Base-by-base conservation (phyloP, 2,329 filamentous ascomycete genomes). In the Colletotrichum simmondsii region DNA sequence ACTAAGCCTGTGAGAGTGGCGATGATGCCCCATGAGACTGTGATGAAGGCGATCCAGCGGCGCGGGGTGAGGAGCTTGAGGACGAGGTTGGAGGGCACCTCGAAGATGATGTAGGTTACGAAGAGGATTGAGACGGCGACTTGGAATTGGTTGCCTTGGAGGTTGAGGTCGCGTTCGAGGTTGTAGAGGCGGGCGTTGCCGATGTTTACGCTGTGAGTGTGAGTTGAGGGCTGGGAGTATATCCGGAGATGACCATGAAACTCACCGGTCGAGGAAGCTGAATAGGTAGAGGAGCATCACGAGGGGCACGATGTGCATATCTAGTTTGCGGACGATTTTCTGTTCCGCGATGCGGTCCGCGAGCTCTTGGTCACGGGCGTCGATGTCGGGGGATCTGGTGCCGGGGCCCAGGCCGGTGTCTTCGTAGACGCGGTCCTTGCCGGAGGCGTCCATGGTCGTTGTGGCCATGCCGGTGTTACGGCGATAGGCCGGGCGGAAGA, bases 281-380 rank as follows among this genome's bases (percentile, higher is more conserved):
- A 95, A 91, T 16, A 95, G 86, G 79, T 96, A 96, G 19, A 93
- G 81, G 7, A 89, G 80, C 89, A 93, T 93, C 8, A 93, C 85
- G 24, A 93, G 83, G 2, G 92, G 92, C 16, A 94, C 87, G 30
- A 94, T 86, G 77, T 88, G 86, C 16, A 85, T 73, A 79, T 94
- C 92, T 37, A 94, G 81, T 80, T 93, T 94, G 68, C 89, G 85
- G 56, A 93, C 84, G 26, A 94, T 84, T 75, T 85, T 87, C 76
- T 84, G 85, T 81, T 93, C 86, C 32, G 62, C 72, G 30, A 62
- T 66, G n/a, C 67, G 75, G 52, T 75, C 72, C 19, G 53, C 53
- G 37, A 59, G 28, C 7, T 30, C 37, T 16, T n/a, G 24, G 58
- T 54, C 65, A 26, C 22, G 59, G 52, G 53, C 24, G 53, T 46